These are phyloP conservation scores for Podospora didyma DNA, from an alignment of 495 filamentous ascomycete species.

Conservation along the genomic window DNA sequence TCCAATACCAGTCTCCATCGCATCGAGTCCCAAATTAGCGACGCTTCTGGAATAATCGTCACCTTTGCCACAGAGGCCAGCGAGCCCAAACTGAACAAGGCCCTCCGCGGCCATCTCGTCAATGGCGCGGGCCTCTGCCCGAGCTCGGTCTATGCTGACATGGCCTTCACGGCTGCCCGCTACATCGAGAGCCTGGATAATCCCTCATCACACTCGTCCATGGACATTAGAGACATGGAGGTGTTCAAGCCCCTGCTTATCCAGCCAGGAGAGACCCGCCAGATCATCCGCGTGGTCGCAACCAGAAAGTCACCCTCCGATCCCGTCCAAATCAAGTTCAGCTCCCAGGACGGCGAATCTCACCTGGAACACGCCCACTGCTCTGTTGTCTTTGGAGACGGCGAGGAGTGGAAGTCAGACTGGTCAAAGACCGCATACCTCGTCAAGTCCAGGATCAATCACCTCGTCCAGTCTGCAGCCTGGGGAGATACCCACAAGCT, in stretches of 20 bases:
- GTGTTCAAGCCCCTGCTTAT: conserved; percentile 56
- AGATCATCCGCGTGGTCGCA: conserved; percentile 18
- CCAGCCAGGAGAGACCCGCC: conserved; percentile 17
- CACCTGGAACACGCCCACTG: conserved; percentile 35
- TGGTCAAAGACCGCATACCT: conserved; percentile 42
- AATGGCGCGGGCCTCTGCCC: conserved; percentile 45
- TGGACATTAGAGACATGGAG: conserved; percentile 49
- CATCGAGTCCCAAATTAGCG: conserved; percentile 42
- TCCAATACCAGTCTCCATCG: conserved; percentile 38
- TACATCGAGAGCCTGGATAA: conserved; percentile 49
- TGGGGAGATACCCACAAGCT: conserved; percentile 41
- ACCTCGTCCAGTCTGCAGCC: conserved; percentile 30
- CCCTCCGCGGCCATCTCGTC: conserved; percentile 59
- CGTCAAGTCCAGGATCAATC: conserved; percentile 35
- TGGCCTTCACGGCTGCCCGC: conserved; percentile 59
- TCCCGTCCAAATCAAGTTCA: conserved; percentile 15
- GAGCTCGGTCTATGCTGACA: conserved; percentile 59
- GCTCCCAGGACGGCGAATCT: conserved; percentile 14
- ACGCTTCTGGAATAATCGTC: conserved; percentile 38
- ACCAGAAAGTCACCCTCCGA: conserved; percentile 9
- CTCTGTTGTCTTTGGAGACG: conserved; percentile 27
- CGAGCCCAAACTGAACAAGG: conserved; percentile 46
- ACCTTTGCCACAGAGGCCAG: conserved; percentile 53
- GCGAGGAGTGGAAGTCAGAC: conserved; percentile 28
- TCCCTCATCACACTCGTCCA: conserved; percentile 30